Base-by-base conservation (phyloP, 495 filamentous ascomycete species). In the Glonium stellatum region DNA sequence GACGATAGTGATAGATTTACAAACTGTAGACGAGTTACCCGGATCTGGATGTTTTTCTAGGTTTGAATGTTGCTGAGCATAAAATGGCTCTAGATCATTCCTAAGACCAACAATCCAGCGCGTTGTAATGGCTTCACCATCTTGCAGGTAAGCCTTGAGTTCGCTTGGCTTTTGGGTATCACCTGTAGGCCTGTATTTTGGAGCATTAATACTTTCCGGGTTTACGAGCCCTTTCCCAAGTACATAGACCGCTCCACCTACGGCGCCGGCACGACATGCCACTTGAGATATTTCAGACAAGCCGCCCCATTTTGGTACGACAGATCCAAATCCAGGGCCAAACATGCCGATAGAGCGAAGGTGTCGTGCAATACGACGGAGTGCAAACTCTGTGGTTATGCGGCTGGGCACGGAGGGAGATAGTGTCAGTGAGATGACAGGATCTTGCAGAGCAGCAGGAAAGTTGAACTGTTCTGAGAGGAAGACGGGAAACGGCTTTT, bases 291-390 rank as follows among this genome's bases (percentile, higher is more conserved):
- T 84, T 73, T 98, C 93, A n/a, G 90, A 86, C 10, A 84, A 79
- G 59, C 95, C 91, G 21, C 93, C 93, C 85, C 92, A 98, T 75
- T 93, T 95, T 11, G 91, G 85, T 59, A 92, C 77, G 10, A 97
- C 82, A 49, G 86, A 84, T 35, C 89, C 87, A 70, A 97, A 96
- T 5, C 90, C 90, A 55, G 87, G 82, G 0, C 92, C 92, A 64
- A 95, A 89, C 1, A 89, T 70, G 22, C 92, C 92, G 67, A 96
- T 89, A 3, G 91, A 96, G 12, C 84, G 77, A 19, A 97, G 77
- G 74, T 98, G 92, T 48, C 86, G 82, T 65, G 86, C 82, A 54
- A 97, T 87, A 36, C 80, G 77, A 10, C 83, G 78, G 10, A 89
- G 72, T 8, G 88, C 87, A 71, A 80, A 78, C 12, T 77, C 81